Evolutionary conservation across 306 rosid species (phyloP).

Genomic region (Prunus kanzakura): DNA sequence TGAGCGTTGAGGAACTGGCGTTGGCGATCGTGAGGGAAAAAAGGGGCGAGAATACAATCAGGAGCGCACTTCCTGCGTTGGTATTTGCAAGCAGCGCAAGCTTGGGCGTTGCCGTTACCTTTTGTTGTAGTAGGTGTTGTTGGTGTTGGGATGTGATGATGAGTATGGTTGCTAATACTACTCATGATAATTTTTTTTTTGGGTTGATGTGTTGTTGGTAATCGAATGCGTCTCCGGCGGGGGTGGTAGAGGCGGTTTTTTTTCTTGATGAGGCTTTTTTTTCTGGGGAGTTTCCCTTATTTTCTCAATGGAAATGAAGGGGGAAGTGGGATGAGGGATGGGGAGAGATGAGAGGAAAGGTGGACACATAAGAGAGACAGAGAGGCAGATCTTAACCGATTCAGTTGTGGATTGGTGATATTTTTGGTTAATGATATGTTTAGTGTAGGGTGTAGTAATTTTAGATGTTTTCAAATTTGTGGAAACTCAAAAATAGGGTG

Average conservation of each 20-base stretch:
- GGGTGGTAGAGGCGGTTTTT: constrained; percentile 33
- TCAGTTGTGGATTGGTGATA: constrained; percentile 22
- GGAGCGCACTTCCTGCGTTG: constrained; percentile 77
- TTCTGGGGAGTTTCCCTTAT: constrained; percentile 27
- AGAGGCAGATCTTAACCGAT: constrained; percentile 21
- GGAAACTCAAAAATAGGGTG: neutral
- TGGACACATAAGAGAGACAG: constrained; percentile 14
- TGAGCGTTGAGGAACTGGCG: constrained; percentile 67
- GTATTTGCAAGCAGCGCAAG: constrained; percentile 85
- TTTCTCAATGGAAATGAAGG: constrained; percentile 23
- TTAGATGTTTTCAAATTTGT: neutral
- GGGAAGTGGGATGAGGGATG: constrained; percentile 14
- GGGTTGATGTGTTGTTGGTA: constrained; percentile 1
- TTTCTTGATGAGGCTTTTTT: constrained; percentile 26
- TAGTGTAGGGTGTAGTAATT: neutral
- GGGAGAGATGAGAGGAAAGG: constrained; percentile 50
- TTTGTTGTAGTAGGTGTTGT: constrained; percentile 7
- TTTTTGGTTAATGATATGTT: constrained; percentile 9
- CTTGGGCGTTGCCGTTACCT: constrained; percentile 55
- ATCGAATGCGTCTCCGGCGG: constrained; percentile 68
- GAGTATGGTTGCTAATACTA: constrained; percentile 3
- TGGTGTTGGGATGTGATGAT: constrained; percentile 1
- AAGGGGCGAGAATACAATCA: constrained; percentile 75
- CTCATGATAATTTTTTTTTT: constrained; percentile 5
- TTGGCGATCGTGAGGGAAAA: constrained; percentile 66